A percentile compares a stretch with the other conserved stretches of the same genome.
phyloP scores from a whole-genome alignment of 176 grass and related monocot species.

The Eleusine indica region DNA sequence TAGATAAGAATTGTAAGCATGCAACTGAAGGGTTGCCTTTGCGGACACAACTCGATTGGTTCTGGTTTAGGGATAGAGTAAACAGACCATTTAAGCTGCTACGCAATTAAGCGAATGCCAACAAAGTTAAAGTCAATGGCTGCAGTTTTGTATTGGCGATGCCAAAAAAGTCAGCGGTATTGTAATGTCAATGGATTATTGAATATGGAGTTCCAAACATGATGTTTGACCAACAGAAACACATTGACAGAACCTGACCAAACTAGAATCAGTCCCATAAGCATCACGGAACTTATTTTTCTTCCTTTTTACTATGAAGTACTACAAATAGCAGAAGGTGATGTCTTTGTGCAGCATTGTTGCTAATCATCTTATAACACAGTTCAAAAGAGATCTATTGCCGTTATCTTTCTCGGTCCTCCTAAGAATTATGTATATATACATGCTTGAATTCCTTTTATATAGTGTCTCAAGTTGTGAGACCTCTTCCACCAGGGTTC shows the following conservation, averaged over 20 bases:
- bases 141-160: not conserved
- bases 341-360: not conserved
- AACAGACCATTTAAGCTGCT: not conserved
- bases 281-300: not conserved
- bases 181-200: conserved; percentile 10
- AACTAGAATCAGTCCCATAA: not conserved
- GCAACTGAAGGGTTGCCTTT: not conserved
- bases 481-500: too few relatives aligned
- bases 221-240: conserved; percentile 15
- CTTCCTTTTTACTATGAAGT: not conserved
- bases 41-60: not conserved
- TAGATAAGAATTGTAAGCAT: not conserved
- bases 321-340: not conserved
- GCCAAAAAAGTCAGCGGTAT: conserved; percentile 9
- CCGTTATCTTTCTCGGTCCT: not conserved
- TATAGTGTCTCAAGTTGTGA: too few relatives aligned
- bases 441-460: too few relatives aligned
- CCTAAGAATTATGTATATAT: not conserved
- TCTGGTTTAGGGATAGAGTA: conserved; percentile 19
- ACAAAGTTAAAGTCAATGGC: conserved; percentile 19
- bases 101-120: conserved; percentile 2
- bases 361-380: not conserved
- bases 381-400: not conserved
- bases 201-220: not conserved
- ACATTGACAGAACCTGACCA: not conserved